Conservation (phyloP, 1,284 basidiomycete genomes). For the Trichosporon ovoides region DNA sequence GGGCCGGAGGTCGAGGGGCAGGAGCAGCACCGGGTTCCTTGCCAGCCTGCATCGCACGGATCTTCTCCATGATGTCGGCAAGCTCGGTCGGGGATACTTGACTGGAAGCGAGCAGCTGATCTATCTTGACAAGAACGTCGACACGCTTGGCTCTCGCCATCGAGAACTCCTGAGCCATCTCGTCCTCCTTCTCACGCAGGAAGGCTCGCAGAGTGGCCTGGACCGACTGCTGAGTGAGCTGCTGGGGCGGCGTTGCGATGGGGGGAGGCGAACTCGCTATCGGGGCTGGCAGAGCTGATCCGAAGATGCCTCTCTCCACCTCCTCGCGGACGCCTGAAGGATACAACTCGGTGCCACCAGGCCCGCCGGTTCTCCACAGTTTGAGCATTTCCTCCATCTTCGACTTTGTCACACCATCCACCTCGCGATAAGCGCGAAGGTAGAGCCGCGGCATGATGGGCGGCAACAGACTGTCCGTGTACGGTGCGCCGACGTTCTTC, state of each 20-base stretch:
- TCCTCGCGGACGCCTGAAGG: constrained; percentile 31
- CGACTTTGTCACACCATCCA: constrained; percentile 72
- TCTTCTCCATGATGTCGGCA: constrained; percentile 38
- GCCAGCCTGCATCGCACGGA: constrained; percentile 34
- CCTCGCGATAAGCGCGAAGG: constrained; percentile 73
- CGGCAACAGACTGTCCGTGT: constrained; percentile 71
- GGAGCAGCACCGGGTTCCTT: constrained; percentile 40
- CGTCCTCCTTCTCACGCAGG: constrained; percentile 34
- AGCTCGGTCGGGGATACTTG: constrained; percentile 38
- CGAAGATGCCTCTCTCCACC: constrained; percentile 41
- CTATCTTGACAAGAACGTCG: constrained; percentile 38
- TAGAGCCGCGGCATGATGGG: constrained; percentile 68
- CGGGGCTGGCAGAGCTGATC: constrained; percentile 19
- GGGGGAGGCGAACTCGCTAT: neutral
- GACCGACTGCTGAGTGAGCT: constrained; percentile 20
- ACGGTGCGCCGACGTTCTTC: constrained; percentile 87
- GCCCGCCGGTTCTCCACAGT: constrained; percentile 82
- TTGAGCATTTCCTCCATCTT: constrained; percentile 96
- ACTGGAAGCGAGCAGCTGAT: constrained; percentile 32
- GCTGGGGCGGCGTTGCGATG: neutral
- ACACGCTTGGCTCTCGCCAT: constrained; percentile 28
- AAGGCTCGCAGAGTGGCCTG: constrained; percentile 27
- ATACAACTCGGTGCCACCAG: constrained; percentile 69
- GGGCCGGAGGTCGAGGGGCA: constrained; percentile 31
- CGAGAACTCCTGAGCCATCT: constrained; percentile 29